Percentiles rank a stretch among this genome's conserved stretches.
Conservation (phyloP, 495 filamentous ascomycete genomes). For the Chaetomium tenue region DNA sequence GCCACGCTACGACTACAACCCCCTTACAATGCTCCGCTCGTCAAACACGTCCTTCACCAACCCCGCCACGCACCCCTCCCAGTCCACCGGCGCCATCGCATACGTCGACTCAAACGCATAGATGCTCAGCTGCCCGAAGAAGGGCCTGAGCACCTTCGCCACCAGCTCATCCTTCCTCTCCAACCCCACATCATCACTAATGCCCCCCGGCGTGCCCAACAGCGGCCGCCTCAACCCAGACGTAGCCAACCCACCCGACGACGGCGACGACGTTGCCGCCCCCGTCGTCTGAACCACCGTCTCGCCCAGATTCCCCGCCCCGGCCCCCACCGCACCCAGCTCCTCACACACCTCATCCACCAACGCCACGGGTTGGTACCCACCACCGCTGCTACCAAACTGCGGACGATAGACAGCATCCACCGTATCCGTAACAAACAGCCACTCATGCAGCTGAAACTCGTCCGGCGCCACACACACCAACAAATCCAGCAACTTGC, state of each 20-base stretch:
- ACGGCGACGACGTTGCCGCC: constrained; percentile 29
- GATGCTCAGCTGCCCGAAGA: constrained; percentile 88
- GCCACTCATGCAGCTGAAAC: constrained; percentile 93
- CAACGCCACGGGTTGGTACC: constrained; percentile 69
- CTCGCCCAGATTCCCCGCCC: constrained; percentile 9
- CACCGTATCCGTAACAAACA: constrained; percentile 94
- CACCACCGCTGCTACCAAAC: background rate
- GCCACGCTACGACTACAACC: constrained; percentile 34
- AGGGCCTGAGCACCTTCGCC: constrained; percentile 74
- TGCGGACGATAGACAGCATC: constrained; percentile 85
- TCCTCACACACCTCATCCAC: constrained; percentile 84
- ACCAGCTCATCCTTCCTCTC: constrained; percentile 68
- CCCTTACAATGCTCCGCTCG: constrained; percentile 62
- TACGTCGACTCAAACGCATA: constrained; percentile 91
- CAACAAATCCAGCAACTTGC: constrained; percentile 84
- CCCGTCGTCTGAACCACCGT: constrained; percentile 17
- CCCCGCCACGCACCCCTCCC: constrained; percentile 62
- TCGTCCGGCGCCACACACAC: constrained; percentile 87
- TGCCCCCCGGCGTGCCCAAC: constrained; percentile 47
- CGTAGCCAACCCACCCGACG: background rate
- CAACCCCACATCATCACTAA: constrained; percentile 49
- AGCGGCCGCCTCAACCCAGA: constrained; percentile 42
- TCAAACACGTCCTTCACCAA: constrained; percentile 83
- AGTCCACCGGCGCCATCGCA: constrained; percentile 70
- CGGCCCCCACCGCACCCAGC: constrained; percentile 50